Conservation (phyloP, 805 yeast species). For the Tetrapisispora pingtungensis region DNA sequence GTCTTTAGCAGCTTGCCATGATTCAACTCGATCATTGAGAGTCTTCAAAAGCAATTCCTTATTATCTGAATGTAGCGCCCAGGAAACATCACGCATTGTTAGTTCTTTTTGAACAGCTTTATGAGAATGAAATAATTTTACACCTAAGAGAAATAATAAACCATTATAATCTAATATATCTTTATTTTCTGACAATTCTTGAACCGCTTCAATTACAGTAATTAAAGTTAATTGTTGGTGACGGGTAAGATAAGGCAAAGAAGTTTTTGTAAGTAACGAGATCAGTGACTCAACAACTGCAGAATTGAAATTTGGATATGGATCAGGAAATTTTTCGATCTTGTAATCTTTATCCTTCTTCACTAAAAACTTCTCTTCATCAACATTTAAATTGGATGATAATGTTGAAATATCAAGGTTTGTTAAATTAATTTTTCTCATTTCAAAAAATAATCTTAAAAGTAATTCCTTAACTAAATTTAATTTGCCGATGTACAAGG, state of each 20-base stretch:
- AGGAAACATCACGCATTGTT: slow-evolving; percentile 70
- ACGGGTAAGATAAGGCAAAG: slow-evolving; percentile 74
- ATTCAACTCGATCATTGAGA: slow-evolving; percentile 32
- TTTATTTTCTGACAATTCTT: slow-evolving; percentile 39
- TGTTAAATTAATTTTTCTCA: slow-evolving; percentile 46
- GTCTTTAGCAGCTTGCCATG: slow-evolving; percentile 52
- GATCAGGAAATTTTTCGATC: slow-evolving; percentile 28
- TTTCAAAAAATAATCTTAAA: slow-evolving; percentile 38
- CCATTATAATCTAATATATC: slow-evolving; percentile 43
- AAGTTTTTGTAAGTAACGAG: slow-evolving; percentile 50
- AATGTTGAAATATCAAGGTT: slow-evolving; percentile 25
- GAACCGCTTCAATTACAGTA: slow-evolving; percentile 55
- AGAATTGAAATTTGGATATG: slow-evolving; percentile 33
- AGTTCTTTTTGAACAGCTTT: slow-evolving; percentile 41
- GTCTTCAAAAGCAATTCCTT: slow-evolving; percentile 53
- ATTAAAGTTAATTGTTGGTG: slow-evolving; percentile 84
- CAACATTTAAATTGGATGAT: slow-evolving; percentile 27
- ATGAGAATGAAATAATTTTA: slow-evolving; percentile 53
- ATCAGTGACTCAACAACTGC: slow-evolving; percentile 39
- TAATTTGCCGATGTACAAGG: slow-evolving; percentile 52
- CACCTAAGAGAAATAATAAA: slow-evolving; percentile 57
- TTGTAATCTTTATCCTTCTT: slow-evolving; percentile 18
- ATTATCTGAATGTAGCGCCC: slow-evolving; percentile 81
- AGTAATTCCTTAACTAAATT: slow-evolving; percentile 48
- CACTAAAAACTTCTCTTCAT: slow-evolving; percentile 19